phyloP scores from a whole-genome alignment of 2,329 filamentous ascomycete genomes.

The Tolypocladium guangdongense region DNA sequence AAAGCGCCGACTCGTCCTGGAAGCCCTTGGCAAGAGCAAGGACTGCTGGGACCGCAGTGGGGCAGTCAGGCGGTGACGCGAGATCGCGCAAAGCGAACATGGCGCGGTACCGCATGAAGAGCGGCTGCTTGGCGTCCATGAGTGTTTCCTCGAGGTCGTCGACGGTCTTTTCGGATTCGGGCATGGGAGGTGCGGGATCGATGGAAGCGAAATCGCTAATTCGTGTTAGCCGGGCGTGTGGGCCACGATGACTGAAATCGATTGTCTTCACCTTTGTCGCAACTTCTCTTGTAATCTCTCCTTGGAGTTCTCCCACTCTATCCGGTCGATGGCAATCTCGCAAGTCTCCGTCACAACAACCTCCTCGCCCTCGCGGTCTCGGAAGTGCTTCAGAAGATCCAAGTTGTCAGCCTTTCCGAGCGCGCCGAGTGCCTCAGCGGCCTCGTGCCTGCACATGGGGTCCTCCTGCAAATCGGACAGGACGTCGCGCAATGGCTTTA shows the following conservation, averaged over 20 bases:
- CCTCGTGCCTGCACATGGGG: conserved; percentile 92
- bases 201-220: conserved; percentile 86
- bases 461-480: conserved; percentile 75
- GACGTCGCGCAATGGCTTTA: conserved; percentile 61
- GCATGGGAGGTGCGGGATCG: conserved; percentile 84
- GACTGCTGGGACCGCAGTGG: conserved; percentile 80
- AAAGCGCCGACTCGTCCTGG: conserved; percentile 76
- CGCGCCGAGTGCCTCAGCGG: conserved; percentile 87
- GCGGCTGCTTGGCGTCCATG: conserved; percentile 65
- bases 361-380: conserved; percentile 65
- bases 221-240: not conserved
- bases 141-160: conserved; percentile 64
- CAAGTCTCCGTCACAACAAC: conserved; percentile 88
- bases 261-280: conserved; percentile 55
- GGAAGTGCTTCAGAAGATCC: conserved; percentile 58
- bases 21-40: conserved; percentile 78
- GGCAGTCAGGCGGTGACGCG: conserved; percentile 81
- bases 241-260: conserved; percentile 6
- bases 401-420: conserved; percentile 67
- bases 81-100: conserved; percentile 97
- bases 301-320: conserved; percentile 82
- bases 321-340: conserved; percentile 89
- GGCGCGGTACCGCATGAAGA: conserved; percentile 90
- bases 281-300: conserved; percentile 63
- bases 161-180: conserved; percentile 59